phyloP scores from a whole-genome alignment of 768 basidiomycete species.

The Exidia glandulosa region DNA sequence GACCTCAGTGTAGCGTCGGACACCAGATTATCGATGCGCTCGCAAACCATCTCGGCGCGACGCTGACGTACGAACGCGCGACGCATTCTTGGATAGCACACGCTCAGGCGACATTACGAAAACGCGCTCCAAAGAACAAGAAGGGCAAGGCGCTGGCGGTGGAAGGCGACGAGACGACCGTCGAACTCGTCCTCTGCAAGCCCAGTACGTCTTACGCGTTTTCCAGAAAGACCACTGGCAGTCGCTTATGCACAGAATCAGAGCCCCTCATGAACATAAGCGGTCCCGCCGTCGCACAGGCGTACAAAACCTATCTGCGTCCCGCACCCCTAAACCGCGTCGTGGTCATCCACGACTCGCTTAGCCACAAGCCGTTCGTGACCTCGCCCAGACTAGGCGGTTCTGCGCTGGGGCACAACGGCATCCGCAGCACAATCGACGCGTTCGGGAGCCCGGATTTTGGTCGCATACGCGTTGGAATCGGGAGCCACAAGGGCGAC shows the following conservation, averaged over 20 bases:
- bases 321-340: conserved; percentile 35
- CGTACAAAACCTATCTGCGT: conserved; percentile 5
- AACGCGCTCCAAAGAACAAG: background rate
- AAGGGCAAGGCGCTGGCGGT: conserved; percentile 25
- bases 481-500: conserved; percentile 47
- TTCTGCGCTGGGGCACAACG: conserved; percentile 77
- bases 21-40: conserved; percentile 63
- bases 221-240: no score
- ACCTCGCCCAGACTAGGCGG: conserved; percentile 58
- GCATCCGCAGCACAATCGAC: conserved; percentile 59
- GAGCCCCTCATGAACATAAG: conserved; percentile 76
- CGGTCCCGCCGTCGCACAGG: conserved; percentile 47
- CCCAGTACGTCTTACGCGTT: conserved; percentile 40
- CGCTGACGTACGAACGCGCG: conserved; percentile 33
- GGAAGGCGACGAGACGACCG: conserved; percentile 28
- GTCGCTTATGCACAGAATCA: conserved; percentile 16
- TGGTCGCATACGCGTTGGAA: conserved; percentile 62
- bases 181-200: conserved; percentile 60
- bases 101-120: background rate
- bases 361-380: conserved; percentile 46
- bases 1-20: conserved; percentile 59
- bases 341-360: conserved; percentile 65
- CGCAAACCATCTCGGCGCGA: conserved; percentile 45
- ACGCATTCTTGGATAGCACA: conserved; percentile 26
- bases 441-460: conserved; percentile 52